Conservation (phyloP, 768 basidiomycete genomes). For the Mycena vitilis region DNA sequence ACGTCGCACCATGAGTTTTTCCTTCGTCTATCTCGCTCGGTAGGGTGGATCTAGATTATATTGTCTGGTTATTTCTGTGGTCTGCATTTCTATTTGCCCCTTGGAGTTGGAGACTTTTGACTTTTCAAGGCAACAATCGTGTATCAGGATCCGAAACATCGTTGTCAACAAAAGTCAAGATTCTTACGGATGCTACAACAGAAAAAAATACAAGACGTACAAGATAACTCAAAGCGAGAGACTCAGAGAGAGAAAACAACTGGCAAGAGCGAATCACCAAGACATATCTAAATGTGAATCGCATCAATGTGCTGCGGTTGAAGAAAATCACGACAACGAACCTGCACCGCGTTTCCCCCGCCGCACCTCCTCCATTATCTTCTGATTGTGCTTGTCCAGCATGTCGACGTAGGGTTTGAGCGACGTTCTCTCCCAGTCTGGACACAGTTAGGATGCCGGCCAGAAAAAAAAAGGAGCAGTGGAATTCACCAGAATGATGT, state of each 20-base stretch:
- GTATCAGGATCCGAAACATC: not conserved
- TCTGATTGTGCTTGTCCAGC: constrained; percentile 77
- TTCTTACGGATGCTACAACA: constrained; percentile 8
- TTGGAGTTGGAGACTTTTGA: not conserved
- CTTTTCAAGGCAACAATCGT: not conserved
- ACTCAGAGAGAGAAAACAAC: constrained; percentile 13
- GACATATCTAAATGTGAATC: constrained; percentile 43
- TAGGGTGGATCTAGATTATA: constrained; percentile 19
- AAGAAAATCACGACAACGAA: constrained; percentile 5
- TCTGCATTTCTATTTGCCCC: constrained; percentile 13
- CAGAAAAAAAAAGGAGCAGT: constrained; percentile 17
- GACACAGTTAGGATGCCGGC: not conserved
- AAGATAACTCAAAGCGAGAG: not conserved
- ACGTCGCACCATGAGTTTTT: constrained; percentile 23
- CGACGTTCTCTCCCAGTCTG: constrained; percentile 89
- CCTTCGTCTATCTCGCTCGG: constrained; percentile 11
- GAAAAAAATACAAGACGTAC: constrained; percentile 20
- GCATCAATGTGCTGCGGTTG: not conserved
- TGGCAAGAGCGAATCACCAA: constrained; percentile 42
- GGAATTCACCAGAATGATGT: constrained; percentile 61
- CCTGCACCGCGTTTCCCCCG: constrained; percentile 56
- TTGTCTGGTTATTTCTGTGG: constrained; percentile 21
- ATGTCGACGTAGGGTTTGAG: constrained; percentile 91
- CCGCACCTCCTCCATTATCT: constrained; percentile 69
- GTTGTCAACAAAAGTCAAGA: not conserved